These are phyloP conservation scores for Jacaranda mimosifolia DNA, from an alignment of 257 asterid genomes.

Conservation along the genomic window DNA sequence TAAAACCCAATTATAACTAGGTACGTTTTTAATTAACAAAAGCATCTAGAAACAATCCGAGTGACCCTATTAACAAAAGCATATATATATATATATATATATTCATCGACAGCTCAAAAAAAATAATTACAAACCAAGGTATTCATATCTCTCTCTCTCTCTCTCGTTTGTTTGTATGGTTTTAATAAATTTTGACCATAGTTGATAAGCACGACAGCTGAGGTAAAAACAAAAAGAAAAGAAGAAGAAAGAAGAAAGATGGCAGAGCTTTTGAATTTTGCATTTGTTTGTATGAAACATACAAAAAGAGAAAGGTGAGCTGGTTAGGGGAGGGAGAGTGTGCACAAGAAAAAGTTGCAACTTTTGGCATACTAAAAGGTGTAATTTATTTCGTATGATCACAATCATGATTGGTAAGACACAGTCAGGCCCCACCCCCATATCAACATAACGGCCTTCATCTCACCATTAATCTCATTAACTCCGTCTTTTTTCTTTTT, in stretches of 20 bases:
- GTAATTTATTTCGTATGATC: conserved; percentile 31
- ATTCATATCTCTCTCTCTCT: too few species aligned
- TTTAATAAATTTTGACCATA: too few species aligned
- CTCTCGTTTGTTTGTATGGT: too few species aligned
- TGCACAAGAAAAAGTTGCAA: neutral
- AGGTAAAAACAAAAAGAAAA: neutral
- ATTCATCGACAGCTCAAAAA: too few species aligned
- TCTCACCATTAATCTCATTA: neutral
- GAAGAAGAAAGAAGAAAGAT: neutral
- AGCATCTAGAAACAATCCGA: too few species aligned
- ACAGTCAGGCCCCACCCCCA: conserved; percentile 1
- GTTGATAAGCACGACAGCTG: neutral
- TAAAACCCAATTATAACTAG: too few species aligned
- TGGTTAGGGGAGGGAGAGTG: neutral
- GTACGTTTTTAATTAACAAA: too few species aligned
- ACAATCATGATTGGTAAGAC: conserved; percentile 32
- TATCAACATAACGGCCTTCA: neutral
- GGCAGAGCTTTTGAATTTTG: neutral
- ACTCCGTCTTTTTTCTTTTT: too few species aligned
- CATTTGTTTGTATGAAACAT: conserved; percentile 1
- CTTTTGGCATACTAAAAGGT: conserved; percentile 39
- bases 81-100: too few species aligned
- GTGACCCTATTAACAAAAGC: too few species aligned
- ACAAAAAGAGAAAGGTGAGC: conserved; percentile 19
- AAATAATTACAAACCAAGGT: too few species aligned